Conservation (phyloP, 2,329 filamentous ascomycete genomes). For the Phoma herbarum region DNA sequence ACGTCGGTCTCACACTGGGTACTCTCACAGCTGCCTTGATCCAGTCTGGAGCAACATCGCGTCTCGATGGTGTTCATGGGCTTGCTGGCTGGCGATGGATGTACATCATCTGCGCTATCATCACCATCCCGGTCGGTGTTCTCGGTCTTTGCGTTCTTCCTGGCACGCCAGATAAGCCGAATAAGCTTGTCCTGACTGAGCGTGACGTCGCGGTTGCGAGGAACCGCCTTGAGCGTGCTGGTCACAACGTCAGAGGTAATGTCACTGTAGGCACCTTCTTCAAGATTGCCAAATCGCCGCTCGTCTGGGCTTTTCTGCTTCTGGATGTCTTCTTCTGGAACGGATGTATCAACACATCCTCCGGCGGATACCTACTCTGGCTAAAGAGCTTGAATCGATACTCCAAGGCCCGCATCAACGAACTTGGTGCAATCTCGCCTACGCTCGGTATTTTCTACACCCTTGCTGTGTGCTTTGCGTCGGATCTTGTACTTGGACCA, state of each 20-base stretch:
- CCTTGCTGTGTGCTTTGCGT: not conserved
- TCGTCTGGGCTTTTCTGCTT: constrained; percentile 62
- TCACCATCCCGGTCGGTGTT: constrained; percentile 64
- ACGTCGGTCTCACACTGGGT: constrained; percentile 61
- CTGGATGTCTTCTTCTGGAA: constrained; percentile 68
- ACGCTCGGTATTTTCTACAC: not conserved
- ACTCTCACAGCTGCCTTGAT: constrained; percentile 63
- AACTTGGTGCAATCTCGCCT: constrained; percentile 62
- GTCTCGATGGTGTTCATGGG: constrained; percentile 64
- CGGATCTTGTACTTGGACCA: not conserved
- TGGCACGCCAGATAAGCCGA: constrained; percentile 61
- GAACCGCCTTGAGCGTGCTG: constrained; percentile 56
- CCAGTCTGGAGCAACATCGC: constrained; percentile 50
- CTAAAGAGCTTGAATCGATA: constrained; percentile 64
- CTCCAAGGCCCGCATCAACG: constrained; percentile 58
- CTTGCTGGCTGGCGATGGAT: constrained; percentile 49
- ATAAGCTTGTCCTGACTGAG: constrained; percentile 57
- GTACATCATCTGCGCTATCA: constrained; percentile 55
- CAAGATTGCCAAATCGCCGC: constrained; percentile 49
- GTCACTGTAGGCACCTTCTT: constrained; percentile 33
- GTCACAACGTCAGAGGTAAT: constrained; percentile 47
- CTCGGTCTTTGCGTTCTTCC: constrained; percentile 62
- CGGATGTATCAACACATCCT: constrained; percentile 26
- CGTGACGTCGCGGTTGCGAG: constrained; percentile 58
- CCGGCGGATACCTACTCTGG: constrained; percentile 66